These are phyloP conservation scores for Lasiosphaeria ovina DNA, from an alignment of 495 filamentous ascomycete genomes.

Conservation along the genomic window DNA sequence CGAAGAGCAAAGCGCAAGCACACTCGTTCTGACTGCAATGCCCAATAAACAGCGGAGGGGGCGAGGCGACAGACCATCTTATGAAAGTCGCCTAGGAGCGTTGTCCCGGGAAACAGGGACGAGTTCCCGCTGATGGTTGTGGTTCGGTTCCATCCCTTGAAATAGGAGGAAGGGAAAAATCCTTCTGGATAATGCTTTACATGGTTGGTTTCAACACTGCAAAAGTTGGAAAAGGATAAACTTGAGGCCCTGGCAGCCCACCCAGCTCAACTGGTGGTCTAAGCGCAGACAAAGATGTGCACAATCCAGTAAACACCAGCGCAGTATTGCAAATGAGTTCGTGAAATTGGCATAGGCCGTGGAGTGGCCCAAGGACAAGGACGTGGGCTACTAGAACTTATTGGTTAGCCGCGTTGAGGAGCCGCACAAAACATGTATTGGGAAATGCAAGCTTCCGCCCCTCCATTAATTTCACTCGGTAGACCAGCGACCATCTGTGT, in stretches of 20 bases:
- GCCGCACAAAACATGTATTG: too few species aligned
- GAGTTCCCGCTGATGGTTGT: not conserved
- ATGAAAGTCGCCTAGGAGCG: slow-evolving; percentile 8
- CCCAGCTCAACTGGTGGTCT: not conserved
- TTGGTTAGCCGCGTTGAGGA: too few species aligned
- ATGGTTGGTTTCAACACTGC: not conserved
- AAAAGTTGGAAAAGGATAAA: not conserved
- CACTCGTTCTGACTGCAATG: not conserved
- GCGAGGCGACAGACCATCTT: not conserved
- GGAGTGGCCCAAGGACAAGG: too few species aligned
- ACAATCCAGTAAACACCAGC: not conserved
- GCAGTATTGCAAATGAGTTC: too few species aligned
- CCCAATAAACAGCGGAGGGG: slow-evolving; percentile 1
- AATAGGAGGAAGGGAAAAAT: not conserved
- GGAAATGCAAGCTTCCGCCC: too few species aligned
- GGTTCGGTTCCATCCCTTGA: not conserved
- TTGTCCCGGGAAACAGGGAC: slow-evolving; percentile 9
- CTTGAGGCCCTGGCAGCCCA: not conserved
- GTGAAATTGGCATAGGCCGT: too few species aligned
- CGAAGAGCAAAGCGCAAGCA: not conserved
- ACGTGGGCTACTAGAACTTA: too few species aligned
- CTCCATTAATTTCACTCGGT: too few species aligned
- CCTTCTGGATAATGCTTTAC: slow-evolving; percentile 4
- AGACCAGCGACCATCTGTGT: too few species aligned
- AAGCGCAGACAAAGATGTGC: not conserved